Evolutionary conservation across 73 alveolate species (phyloP), one percentile per base, ranked within the genome.

Genomic region (Paraurostyla sp.): DNA sequence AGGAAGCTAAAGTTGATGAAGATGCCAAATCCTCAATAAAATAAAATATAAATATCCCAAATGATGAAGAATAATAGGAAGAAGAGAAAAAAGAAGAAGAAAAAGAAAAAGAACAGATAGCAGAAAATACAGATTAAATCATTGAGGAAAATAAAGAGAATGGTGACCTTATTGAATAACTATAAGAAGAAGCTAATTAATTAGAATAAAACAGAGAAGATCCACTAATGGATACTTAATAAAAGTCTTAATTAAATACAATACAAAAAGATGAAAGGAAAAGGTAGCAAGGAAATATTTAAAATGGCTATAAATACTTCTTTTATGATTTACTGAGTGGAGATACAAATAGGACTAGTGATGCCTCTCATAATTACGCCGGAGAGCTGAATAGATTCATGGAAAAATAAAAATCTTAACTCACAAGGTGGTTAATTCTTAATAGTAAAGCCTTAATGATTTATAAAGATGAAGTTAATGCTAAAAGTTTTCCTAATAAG

Each of bases 351-450:
- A 52, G 69, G 30, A 52, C 69, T 52, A 6, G 30, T 20, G 69
- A 52, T 6, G 13, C 13, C 13, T 52, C 69, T 13, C 33, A 52
- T 18, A 52, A 9, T n/a, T 69, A 33, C 36, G 11, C 29, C 29
- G 85, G 85, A 33, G 85, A 69, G 27, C 62, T 69, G 46, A 27
- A n/a, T 23, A 69, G 85, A 43, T 43, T 41, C 40, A 43, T 69
- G 85, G 85, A 69, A 38, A 69, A 43, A 40, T 69, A 33, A 23
- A 69, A 69, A 69, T 41, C 40, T 23, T 16, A 69, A 69, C 58
- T 69, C 9, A 7, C 42, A 11, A 69, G 85, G 40, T 69, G 85
- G 85, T 23, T 42, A 41, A 23, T 69, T 9, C 62, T 69, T 3
- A 69, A 43, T 20, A 40, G 40, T n/a, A 23, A 33, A 27, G 85